Conservation (phyloP, 495 filamentous ascomycete genomes). For the Astrothelium macrocarpum region DNA sequence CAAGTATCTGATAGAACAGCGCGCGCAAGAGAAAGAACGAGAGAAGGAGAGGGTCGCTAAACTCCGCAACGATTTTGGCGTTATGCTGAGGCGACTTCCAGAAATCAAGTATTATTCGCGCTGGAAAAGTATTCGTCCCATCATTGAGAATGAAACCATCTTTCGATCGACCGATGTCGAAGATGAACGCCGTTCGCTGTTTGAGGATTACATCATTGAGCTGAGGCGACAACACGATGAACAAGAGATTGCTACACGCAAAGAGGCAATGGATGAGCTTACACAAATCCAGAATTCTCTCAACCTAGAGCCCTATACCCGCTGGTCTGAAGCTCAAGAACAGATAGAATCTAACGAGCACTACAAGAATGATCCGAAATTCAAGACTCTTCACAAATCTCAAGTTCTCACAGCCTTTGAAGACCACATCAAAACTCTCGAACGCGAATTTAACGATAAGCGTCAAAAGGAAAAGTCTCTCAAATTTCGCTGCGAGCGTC, state of each 20-base stretch:
- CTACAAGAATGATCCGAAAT: constrained; percentile 80
- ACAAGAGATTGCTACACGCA: constrained; percentile 57
- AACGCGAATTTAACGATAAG: constrained; percentile 80
- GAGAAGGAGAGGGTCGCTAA: constrained; percentile 92
- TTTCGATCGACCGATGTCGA: constrained; percentile 88
- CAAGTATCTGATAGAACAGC: constrained; percentile 86
- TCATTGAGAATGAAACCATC: constrained; percentile 90
- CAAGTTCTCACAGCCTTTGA: constrained; percentile 91
- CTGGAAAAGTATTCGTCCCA: constrained; percentile 92
- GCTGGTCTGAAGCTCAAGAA: constrained; percentile 84
- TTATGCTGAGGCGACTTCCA: constrained; percentile 91
- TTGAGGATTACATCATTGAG: constrained; percentile 84
- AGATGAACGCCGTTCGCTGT: constrained; percentile 79
- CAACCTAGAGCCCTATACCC: constrained; percentile 83
- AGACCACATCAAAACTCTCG: constrained; percentile 84
- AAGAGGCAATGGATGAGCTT: constrained; percentile 79
- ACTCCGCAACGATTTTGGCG: constrained; percentile 85
- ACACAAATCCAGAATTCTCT: constrained; percentile 71
- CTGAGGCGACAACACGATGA: constrained; percentile 71
- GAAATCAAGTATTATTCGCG: constrained; percentile 97
- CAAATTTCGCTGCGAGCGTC: constrained; percentile 70
- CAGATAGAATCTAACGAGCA: constrained; percentile 69
- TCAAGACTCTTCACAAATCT: constrained; percentile 74
- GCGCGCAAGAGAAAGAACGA: constrained; percentile 86
- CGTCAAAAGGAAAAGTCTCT: constrained; percentile 76